These are phyloP conservation scores for Paraphaeosphaeria sporulosa DNA, from an alignment of 2,329 filamentous ascomycete genomes.

Conservation along the genomic window DNA sequence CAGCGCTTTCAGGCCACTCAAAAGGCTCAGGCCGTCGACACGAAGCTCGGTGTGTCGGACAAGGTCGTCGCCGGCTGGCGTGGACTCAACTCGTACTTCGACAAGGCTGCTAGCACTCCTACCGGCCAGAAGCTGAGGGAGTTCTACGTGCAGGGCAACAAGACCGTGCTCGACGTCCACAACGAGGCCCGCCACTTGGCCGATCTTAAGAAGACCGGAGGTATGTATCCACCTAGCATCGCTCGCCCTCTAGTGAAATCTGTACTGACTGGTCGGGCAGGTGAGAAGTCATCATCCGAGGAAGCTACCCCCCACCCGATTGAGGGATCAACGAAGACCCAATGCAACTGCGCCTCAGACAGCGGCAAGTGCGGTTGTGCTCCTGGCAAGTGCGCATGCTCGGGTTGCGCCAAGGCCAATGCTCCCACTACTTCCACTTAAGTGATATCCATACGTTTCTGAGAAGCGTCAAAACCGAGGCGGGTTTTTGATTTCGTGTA, in stretches of 20 bases:
- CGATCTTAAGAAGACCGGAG: slow-evolving; percentile 74
- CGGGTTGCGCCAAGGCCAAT: slow-evolving; percentile 53
- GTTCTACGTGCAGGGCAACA: slow-evolving; percentile 85
- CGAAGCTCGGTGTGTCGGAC: slow-evolving; percentile 80
- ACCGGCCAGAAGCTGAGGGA: slow-evolving; percentile 86
- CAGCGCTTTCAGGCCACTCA: slow-evolving; percentile 86
- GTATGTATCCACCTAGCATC: not conserved
- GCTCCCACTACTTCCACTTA: slow-evolving; percentile 2
- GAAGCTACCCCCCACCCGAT: slow-evolving; percentile 52
- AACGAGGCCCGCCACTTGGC: slow-evolving; percentile 87
- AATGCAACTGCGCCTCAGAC: slow-evolving; percentile 57
- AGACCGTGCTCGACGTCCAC: slow-evolving; percentile 94
- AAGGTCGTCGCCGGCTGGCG: slow-evolving; percentile 73
- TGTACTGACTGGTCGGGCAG: not conserved
- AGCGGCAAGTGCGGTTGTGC: slow-evolving; percentile 55
- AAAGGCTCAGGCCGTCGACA: slow-evolving; percentile 82
- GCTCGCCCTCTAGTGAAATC: too few relatives aligned
- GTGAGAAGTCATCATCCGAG: slow-evolving; percentile 36
- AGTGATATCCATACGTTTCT: not conserved
- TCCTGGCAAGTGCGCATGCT: slow-evolving; percentile 57
- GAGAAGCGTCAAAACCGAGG: not conserved
- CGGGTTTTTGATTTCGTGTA: not conserved
- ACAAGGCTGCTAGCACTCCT: slow-evolving; percentile 86
- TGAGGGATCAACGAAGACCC: slow-evolving; percentile 51
- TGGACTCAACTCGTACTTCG: slow-evolving; percentile 87